Base-by-base conservation (phyloP, 1,284 basidiomycete species). In the Austroboletus novae-zelandiae region DNA sequence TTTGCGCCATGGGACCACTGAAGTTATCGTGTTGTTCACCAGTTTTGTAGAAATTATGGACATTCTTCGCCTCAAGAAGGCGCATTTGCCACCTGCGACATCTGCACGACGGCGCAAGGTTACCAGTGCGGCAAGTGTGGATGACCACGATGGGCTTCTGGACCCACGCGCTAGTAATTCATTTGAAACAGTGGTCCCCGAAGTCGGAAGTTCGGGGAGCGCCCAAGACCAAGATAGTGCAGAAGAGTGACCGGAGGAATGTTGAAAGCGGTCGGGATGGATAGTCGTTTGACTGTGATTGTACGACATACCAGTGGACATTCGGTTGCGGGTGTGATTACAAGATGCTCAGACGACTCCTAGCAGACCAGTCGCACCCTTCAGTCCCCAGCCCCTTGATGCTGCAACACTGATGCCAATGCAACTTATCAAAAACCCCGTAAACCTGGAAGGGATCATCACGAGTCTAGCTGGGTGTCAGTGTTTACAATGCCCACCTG, bases 381-480 rank as follows among this genome's bases (percentile, higher is more conserved):
- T 84, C 57, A 87, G 76, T 17, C 81, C 84, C 58, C 85, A 74
- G 17, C 83, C 80, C 51, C 81, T 74, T 30, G 86, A 81, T 49
- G 87, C 89, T 36, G 79, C 79, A 30, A 89, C 69, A 59, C 87
- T 86, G 54, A 91, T 91, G 9, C 77, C 82, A 39, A 91, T 73
- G 61, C 88, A 91, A 62, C 89, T 91, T 41, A 91, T 66, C 48
- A 91, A 59, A 61, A 90, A 91, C 2, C 88, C 89, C 3, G 86
- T 76, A 65, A 91, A 91, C 55, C 88, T 91, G 48, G 45, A 35
- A 55, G 32, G 17, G 37, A 40, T 51, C 25, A 50, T 47, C 50
- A 34, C 37, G 30, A 2, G 11, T 13, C 29, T 34, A 5, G 3
- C 20, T 23, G 20, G 35, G 15, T 3, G 8, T n/a, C 18, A 44